Evolutionary conservation across 1,284 basidiomycete species (phyloP).

Genomic region (Melampsora abietis-canadensis): DNA sequence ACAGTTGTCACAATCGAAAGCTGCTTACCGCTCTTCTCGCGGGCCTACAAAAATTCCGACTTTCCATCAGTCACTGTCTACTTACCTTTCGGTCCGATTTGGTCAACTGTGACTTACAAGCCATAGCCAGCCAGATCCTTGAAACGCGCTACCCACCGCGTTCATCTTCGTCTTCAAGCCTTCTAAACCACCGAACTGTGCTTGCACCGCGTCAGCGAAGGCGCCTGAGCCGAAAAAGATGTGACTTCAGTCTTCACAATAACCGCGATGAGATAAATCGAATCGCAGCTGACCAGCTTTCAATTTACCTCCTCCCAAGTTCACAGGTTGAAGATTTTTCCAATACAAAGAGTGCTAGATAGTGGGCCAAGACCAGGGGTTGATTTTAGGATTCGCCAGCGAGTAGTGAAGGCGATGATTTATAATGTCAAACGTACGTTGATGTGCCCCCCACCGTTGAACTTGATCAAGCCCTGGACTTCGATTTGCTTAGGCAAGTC

Average conservation of each 20-base stretch:
- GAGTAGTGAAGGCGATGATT: background rate
- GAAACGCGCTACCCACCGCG: constrained; percentile 81
- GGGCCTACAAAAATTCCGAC: constrained; percentile 59
- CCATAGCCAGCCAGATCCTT: constrained; percentile 99
- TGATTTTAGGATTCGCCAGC: no score
- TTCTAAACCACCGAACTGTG: constrained; percentile 80
- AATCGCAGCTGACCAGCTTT: constrained; percentile 50
- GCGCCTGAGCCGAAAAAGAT: constrained; percentile 57
- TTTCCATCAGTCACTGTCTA: background rate
- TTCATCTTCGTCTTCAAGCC: constrained; percentile 74
- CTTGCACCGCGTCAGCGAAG: constrained; percentile 74
- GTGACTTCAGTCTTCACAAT: no score
- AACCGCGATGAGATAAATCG: constrained; percentile 36
- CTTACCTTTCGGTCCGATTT: background rate
- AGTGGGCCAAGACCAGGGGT: no score
- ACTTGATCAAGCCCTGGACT: constrained; percentile 79
- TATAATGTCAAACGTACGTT: constrained; percentile 1
- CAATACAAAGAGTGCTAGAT: constrained; percentile 88
- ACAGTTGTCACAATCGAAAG: constrained; percentile 84
- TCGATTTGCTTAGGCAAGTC: constrained; percentile 75
- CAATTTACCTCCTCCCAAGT: constrained; percentile 63
- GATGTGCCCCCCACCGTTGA: constrained; percentile 77
- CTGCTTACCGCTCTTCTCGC: constrained; percentile 66
- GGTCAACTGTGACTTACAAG: constrained; percentile 54
- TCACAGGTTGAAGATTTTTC: constrained; percentile 82